Conservation (phyloP, 2,329 filamentous ascomycete species). For the Microcyclosporella mali region DNA sequence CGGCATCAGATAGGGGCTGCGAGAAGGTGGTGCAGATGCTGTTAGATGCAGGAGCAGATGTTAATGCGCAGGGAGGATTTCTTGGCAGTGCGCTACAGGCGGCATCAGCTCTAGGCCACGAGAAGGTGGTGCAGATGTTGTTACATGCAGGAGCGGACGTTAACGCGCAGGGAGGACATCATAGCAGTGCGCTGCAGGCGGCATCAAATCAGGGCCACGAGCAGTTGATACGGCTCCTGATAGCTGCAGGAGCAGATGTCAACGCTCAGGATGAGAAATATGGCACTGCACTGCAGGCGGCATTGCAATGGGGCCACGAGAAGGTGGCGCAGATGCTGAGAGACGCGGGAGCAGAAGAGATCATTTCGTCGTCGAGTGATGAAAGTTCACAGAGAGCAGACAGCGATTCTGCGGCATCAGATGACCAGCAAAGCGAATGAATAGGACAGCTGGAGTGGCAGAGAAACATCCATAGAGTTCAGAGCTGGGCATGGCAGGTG, state of each 20-base stretch:
- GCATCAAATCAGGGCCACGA: slow-evolving; percentile 3
- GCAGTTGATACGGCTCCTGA: too few relatives aligned
- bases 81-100: not conserved
- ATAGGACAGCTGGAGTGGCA: too few relatives aligned
- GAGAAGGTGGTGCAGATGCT: too few relatives aligned
- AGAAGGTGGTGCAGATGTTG: slow-evolving; percentile 15
- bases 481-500: too few relatives aligned
- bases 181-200: slow-evolving; percentile 10
- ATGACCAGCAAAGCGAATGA: too few relatives aligned
- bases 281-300: slow-evolving; percentile 9
- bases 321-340: slow-evolving; percentile 15
- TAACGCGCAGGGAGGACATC: slow-evolving; percentile 6
- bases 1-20: not conserved
- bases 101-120: slow-evolving; percentile 1
- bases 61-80: not conserved
- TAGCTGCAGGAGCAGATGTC: slow-evolving; percentile 12
- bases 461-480: too few relatives aligned
- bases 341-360: slow-evolving; percentile 12
- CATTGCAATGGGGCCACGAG: slow-evolving; percentile 5
- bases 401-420: too few relatives aligned
- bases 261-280: slow-evolving; percentile 7
- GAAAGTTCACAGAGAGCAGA: too few relatives aligned
- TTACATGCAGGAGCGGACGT: slow-evolving; percentile 14
- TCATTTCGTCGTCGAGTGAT: too few relatives aligned
- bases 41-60: slow-evolving; percentile 11